Evolutionary conservation across 2,329 filamentous ascomycete genomes (phyloP), one percentile per base, ranked within the genome.

Genomic region (Anthostomella pinea): DNA sequence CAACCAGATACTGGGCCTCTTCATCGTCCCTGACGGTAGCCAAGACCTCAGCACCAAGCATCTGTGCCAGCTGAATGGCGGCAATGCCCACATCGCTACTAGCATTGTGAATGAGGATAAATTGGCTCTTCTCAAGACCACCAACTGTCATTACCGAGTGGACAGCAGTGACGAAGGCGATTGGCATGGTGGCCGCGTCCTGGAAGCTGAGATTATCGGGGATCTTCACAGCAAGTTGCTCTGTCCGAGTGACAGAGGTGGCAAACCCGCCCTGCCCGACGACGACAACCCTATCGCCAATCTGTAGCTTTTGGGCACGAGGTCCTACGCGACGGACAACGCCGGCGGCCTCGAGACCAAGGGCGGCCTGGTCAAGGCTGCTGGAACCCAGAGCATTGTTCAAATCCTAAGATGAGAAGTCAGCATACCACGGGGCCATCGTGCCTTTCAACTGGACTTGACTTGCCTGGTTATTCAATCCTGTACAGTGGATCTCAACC

Each of bases 31-130:
- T 39, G 3, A 49, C 51, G 1, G 49, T 54, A 4, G 39, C 32
- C 16, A 39, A 52, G 5, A 54, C 39, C 22, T 49, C 38, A 5
- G 43, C 48, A 2, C 46, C 49, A 2, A 48, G 18, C 43, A 47
- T 46, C 16, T 21, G 33, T 4, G 41, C 36, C 6, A 52, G 14
- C 19, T 54, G 46, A 3, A 54, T 31, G 5, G 51, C 46, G 2
- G 51, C 48, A 0, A 51, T 24, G 0, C 51, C 51, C 11, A 54
- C 46, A 3, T 45, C 49, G n/a, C 51, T 48, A 25, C 46, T 49
- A 0, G 43, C 49, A 4, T 39, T 43, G 20, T 54, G 51, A 24
- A 54, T 49, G 0, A 53, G 29, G 6, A 53, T 38, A 16, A 43
- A 46, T 28, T 45, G 48, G 0, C 39, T 41, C 10, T 33, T 14